Evolutionary conservation across 257 asterid genomes (phyloP), one percentile per base, ranked within the genome.

Genomic region (Scutellaria minor): DNA sequence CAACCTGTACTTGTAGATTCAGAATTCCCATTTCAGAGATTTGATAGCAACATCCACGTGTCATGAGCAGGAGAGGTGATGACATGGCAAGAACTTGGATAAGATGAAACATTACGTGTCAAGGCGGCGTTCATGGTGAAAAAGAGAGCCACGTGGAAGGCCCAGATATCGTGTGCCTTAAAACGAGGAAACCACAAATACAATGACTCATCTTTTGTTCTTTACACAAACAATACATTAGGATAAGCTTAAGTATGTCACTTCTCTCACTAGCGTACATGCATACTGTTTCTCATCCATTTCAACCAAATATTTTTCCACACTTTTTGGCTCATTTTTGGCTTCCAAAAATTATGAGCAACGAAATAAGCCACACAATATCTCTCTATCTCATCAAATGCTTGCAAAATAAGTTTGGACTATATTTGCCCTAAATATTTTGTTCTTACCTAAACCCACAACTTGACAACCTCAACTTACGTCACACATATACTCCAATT

Each of bases 221-320:
- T 27, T 22, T 45, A 59, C 37, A 18, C 47, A 31, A 31, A 47
- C 67, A 31, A 37, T 24, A n/a, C 24, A 52, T 68, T 74, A 59
- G 83, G 96, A 85, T 85, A 84, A 87, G 89, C 74, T 76, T 78
- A 7, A 83, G 3, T 31, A 31, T 5, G 82, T 81, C 88, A 46
- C 48, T 39, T 62, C 9, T 7, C 5, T 18, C 14, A 35, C 39
- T 48, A 74, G 12, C 18, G 0, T 18, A 18, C 18, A 18, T 47
- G n/a, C 48, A 58, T 27, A 27, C 35, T 31, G 2, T 31, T 13
- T 27, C 74, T 56, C 46, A 74, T 74, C 75, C 78, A 58, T 66
- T 73, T 51, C 10, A 0, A 14, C 48, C 6, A 42, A 15, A 58
- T 4, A 12, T 37, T 37, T 59, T 59, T 24, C 14, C 53, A 3